A percentile compares a stretch with the other conserved stretches of the same genome.
phyloP scores from a whole-genome alignment of 805 yeast genomes.

The Hanseniaspora clermontiae region DNA sequence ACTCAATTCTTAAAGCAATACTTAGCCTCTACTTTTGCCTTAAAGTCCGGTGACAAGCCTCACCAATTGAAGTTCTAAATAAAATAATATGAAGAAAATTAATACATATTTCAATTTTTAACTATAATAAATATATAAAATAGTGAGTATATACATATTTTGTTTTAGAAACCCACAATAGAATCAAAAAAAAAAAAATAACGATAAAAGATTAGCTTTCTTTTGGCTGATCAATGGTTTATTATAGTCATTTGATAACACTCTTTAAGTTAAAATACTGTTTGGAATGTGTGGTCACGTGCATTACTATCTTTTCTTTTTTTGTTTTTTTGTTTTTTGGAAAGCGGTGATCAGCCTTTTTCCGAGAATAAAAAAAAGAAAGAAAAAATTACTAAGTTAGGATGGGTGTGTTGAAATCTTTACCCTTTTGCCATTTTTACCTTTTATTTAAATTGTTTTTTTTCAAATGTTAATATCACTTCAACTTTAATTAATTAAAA shows the following conservation, averaged over 20 bases:
- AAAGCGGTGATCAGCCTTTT: background rate
- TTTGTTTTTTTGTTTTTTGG: background rate
- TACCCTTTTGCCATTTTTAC: background rate
- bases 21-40: conserved; percentile 88
- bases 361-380: background rate
- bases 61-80: conserved; percentile 91
- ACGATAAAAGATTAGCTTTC: background rate
- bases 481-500: background rate
- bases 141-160: conserved; percentile 12
- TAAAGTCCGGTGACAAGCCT: conserved; percentile 97
- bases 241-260: no score
- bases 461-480: background rate
- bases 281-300: background rate
- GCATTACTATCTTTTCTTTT: background rate
- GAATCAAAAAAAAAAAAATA: conserved; percentile 6
- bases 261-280: no score
- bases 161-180: conserved; percentile 11
- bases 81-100: background rate
- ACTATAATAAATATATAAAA: conserved; percentile 15
- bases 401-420: background rate
- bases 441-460: background rate
- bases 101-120: background rate
- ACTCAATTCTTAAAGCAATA: conserved; percentile 94
- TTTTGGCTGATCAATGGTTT: no score
- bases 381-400: background rate